These are phyloP conservation scores for Podaxis pistillaris DNA, from an alignment of 768 basidiomycete genomes.

Conservation along the genomic window DNA sequence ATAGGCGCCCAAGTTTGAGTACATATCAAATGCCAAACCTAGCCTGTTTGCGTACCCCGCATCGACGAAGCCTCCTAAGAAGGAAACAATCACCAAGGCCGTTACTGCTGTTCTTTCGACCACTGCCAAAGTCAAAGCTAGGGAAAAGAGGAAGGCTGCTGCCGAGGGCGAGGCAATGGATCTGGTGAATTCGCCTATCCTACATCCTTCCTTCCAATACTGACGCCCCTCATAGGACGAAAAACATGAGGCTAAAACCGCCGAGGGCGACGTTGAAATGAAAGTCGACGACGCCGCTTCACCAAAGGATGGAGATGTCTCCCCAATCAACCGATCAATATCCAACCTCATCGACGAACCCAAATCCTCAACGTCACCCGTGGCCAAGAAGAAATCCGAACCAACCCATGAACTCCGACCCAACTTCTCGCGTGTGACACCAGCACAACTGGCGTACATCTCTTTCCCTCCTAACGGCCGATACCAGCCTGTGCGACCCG, in stretches of 20 bases:
- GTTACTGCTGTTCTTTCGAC: conserved; percentile 95
- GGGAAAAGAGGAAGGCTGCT: conserved; percentile 90
- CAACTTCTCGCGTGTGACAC: conserved; percentile 92
- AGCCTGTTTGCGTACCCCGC: conserved; percentile 92
- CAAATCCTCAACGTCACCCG: conserved; percentile 33
- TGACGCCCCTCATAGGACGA: conserved; percentile 37
- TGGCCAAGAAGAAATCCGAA: conserved; percentile 64
- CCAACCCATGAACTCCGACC: conserved; percentile 70
- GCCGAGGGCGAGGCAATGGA: conserved; percentile 84
- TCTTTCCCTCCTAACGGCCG: conserved; percentile 76
- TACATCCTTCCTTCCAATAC: conserved; percentile 46
- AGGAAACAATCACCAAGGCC: conserved; percentile 88
- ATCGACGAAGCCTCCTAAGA: conserved; percentile 83
- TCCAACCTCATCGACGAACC: conserved; percentile 45
- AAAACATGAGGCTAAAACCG: conserved; percentile 30
- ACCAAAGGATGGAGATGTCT: conserved; percentile 52
- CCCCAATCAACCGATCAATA: conserved; percentile 54
- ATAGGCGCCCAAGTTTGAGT: conserved; percentile 94
- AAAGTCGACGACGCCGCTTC: conserved; percentile 52
- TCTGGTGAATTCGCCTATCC: conserved; percentile 48
- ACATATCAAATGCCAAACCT: conserved; percentile 85
- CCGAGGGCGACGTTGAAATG: conserved; percentile 74
- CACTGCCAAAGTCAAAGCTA: conserved; percentile 94
- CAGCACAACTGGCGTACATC: conserved; percentile 83
- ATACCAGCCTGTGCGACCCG: conserved; percentile 86